These are phyloP conservation scores for Calocybe gangraenosa DNA, from an alignment of 768 basidiomycete species.

Conservation along the genomic window DNA sequence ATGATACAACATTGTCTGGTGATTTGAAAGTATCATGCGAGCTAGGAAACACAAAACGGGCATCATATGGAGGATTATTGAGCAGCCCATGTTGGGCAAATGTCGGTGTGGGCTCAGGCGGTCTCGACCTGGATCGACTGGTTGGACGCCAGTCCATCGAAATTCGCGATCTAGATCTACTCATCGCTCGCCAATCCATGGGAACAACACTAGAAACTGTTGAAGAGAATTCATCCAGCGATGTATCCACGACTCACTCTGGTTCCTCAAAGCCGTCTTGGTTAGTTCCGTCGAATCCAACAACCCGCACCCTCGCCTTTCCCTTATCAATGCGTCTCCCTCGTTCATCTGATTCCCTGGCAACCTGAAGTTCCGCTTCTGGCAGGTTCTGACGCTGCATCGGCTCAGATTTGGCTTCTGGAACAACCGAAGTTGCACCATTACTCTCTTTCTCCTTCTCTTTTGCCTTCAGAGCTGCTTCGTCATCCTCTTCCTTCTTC, in stretches of 20 bases:
- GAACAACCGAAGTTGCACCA: conserved; percentile 7
- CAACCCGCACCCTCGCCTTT: conserved; percentile 70
- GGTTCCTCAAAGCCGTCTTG: conserved; percentile 69
- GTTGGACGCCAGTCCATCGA: conserved; percentile 90
- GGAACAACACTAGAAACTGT: conserved; percentile 43
- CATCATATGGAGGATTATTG: conserved; percentile 33
- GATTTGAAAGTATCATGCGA: conserved; percentile 21
- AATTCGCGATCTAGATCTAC: conserved; percentile 84
- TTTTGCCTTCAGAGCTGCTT: conserved; percentile 17
- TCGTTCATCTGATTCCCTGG: conserved; percentile 42
- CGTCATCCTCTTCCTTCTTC: conserved; percentile 72
- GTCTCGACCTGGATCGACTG: conserved; percentile 74
- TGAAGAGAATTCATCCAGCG: conserved; percentile 6
- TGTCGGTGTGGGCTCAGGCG: conserved; percentile 48
- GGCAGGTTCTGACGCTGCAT: conserved; percentile 17
- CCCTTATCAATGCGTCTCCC: conserved; percentile 80
- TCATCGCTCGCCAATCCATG: conserved; percentile 95
- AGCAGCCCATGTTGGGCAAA: conserved; percentile 42
- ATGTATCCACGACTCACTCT: conserved; percentile 49
- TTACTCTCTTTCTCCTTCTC: conserved; percentile 15
- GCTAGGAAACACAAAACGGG: conserved; percentile 41
- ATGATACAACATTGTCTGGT: conserved; percentile 21
- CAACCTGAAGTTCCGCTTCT: conserved; percentile 18
- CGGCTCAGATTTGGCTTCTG: conserved; percentile 14
- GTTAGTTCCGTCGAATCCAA: conserved; percentile 76